Percentiles rank a stretch among this genome's conserved stretches.
phyloP scores from a whole-genome alignment of 2,329 filamentous ascomycete genomes.

The Sclerotinia borealis region DNA sequence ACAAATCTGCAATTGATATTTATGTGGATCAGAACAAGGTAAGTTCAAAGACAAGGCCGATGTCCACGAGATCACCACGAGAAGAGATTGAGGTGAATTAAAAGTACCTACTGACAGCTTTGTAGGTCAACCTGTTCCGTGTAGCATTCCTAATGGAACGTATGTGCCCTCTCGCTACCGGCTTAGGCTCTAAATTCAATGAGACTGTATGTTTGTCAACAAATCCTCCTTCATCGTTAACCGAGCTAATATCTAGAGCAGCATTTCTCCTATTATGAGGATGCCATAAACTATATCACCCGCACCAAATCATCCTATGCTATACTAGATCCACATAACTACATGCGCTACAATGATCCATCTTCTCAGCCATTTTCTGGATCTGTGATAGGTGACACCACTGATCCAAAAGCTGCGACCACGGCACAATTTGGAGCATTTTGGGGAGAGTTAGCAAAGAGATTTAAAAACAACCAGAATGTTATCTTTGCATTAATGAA shows the following conservation, averaged over 20 bases:
- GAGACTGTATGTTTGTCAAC: conserved; percentile 35
- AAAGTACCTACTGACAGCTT: background rate
- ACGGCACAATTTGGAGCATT: conserved; percentile 43
- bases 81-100: background rate
- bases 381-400: conserved; percentile 43
- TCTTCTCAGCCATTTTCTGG: conserved; percentile 42
- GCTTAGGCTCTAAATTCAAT: conserved; percentile 44
- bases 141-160: conserved; percentile 46
- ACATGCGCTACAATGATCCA: conserved; percentile 49
- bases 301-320: conserved; percentile 40
- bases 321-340: conserved; percentile 47
- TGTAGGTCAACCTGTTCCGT: conserved; percentile 40
- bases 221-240: background rate
- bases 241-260: conserved; percentile 10
- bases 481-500: conserved; percentile 47
- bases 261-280: conserved; percentile 40
- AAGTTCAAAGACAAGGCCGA: background rate
- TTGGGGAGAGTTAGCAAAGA: conserved; percentile 42
- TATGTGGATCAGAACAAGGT: conserved; percentile 42
- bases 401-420: conserved; percentile 40
- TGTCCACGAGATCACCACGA: too few relatives aligned
- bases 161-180: conserved; percentile 42
- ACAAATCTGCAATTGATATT: conserved; percentile 39
- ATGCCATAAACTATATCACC: conserved; percentile 46
- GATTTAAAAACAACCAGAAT: conserved; percentile 41